Conservation (phyloP, 140 eudicot species). For the Stevia rebaudiana region DNA sequence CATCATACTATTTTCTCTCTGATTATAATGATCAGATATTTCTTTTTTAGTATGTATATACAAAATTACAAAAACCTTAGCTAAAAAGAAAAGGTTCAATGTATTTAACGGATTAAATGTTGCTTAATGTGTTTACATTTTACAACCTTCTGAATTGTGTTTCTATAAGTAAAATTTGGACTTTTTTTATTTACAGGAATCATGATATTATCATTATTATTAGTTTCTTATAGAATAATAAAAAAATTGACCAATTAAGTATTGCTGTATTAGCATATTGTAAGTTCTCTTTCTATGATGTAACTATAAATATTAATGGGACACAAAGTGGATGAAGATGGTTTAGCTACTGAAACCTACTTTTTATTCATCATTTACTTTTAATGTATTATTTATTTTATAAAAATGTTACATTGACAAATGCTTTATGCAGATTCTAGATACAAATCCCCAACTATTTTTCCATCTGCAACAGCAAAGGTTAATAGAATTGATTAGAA, state of each 20-base stretch:
- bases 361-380: not conserved
- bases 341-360: not conserved
- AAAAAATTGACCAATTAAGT: not conserved
- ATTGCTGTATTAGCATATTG: not conserved
- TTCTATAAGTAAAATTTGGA: not conserved
- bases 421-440: slow-evolving; percentile 66
- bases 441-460: slow-evolving; percentile 90
- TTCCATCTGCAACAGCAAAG: slow-evolving; percentile 98
- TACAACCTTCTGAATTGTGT: not conserved
- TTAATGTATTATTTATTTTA: not conserved
- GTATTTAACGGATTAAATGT: not conserved
- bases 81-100: not conserved
- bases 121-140: not conserved
- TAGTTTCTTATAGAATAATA: not conserved
- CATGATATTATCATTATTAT: not conserved
- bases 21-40: not conserved
- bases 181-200: not conserved
- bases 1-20: not conserved
- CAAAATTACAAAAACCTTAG: not conserved
- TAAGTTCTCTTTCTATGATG: not conserved
- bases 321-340: slow-evolving; percentile 7
- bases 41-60: no score
- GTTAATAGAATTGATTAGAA: slow-evolving; percentile 79
- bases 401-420: not conserved
- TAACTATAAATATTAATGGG: not conserved